Conservation (phyloP, 2,329 filamentous ascomycete species). For the Xylaria digitata region DNA sequence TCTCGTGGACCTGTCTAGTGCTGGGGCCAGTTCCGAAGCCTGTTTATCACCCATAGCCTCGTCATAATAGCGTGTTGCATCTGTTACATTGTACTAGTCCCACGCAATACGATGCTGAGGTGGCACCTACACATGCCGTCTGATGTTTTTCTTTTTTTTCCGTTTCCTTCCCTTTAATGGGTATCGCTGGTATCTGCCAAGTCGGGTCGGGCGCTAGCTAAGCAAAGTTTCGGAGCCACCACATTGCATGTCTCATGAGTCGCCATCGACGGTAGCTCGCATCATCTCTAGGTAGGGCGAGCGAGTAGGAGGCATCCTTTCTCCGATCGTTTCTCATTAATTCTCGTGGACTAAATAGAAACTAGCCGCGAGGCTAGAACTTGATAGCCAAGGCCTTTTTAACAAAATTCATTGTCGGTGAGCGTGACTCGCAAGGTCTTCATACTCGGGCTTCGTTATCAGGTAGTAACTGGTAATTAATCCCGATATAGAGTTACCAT, state of each 20-base stretch:
- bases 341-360: conserved; percentile 1
- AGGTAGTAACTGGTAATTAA: background rate
- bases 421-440: conserved; percentile 29
- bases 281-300: background rate
- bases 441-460: conserved; percentile 10
- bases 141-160: background rate
- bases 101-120: conserved; percentile 4
- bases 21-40: background rate
- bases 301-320: no score
- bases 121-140: conserved; percentile 11
- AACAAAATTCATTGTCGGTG: background rate
- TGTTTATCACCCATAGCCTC: conserved; percentile 16
- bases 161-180: conserved; percentile 6
- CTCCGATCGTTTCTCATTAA: background rate
- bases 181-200: background rate
- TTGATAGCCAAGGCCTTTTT: conserved; percentile 10
- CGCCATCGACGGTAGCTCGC: background rate
- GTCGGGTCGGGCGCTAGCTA: conserved; percentile 6
- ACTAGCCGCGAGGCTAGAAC: background rate
- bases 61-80: conserved; percentile 3
- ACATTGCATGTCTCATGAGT: conserved; percentile 25
- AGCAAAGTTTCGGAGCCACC: conserved; percentile 16
- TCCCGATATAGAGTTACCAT: background rate
- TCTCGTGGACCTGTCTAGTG: background rate
- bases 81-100: conserved; percentile 4